Evolutionary conservation across 768 basidiomycete species (phyloP), one percentile per base, ranked within the genome.

Genomic region (Podaxis sp.): DNA sequence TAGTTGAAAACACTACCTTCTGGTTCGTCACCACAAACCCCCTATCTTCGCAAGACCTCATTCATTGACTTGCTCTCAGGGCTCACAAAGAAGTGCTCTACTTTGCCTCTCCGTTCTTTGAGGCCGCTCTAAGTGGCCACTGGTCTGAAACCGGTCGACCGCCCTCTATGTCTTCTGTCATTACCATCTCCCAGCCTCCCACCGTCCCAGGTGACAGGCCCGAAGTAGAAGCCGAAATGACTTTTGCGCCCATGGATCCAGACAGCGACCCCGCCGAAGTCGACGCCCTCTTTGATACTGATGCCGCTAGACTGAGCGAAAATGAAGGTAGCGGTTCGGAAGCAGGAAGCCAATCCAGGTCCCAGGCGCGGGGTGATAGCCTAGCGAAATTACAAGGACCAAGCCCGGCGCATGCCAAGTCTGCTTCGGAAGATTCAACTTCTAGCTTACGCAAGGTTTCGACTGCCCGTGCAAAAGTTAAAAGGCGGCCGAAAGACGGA

Each of bases 81-180:
- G 89, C 90, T 0, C 94, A 96, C 76, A 94, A 93, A 72, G 94
- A 96, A 71, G 85, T 96, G 29, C 77, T 96, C 5, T 90, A 88
- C 75, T 96, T 94, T 71, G 90, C 94, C 3, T 95, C 93, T n/a
- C 93, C 94, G 0, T 96, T 96, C 80, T 96, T 96, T 73, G 89
- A 95, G 74, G 93, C 92, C 17, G 89, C 93, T 8, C 78, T 96
- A 52, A 92, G 92, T 67, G 94, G 94, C 7, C 85, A 91, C 69
- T 96, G 94, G 94, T 90, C 91, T 12, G 94, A 96, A 76, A 95
- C 89, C 5, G 90, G 88, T 37, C 82, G 90, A 41, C 90, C 89
- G 19, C 83, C 79, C 24, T 93, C 90, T 60, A 85, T 90, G 80
- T 91, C 89, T 25, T 93, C 91, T 54, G 80, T 93, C 36, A 89